phyloP scores from a whole-genome alignment of 257 asterid genomes.

The Nyctanthes arbortristis region DNA sequence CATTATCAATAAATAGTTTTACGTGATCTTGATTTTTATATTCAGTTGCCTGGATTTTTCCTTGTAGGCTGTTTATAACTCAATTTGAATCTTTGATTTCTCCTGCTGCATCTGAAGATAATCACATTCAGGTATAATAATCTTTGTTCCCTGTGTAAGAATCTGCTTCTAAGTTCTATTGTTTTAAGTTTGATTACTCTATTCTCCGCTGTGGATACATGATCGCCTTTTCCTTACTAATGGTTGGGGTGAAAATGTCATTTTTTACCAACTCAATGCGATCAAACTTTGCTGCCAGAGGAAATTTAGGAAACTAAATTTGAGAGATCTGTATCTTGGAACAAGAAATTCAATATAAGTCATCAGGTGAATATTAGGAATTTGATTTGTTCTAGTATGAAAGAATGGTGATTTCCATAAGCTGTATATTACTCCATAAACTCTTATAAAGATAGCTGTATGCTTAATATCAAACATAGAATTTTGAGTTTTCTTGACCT shows the following conservation, averaged over 20 bases:
- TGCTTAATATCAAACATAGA: constrained; percentile 9
- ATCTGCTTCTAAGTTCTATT: constrained; percentile 5
- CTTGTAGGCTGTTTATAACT: constrained; percentile 68
- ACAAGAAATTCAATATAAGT: constrained; percentile 23
- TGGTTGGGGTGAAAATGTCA: constrained; percentile 30
- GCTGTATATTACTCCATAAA: constrained; percentile 11
- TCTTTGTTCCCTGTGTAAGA: constrained; percentile 26
- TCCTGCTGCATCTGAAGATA: constrained; percentile 56
- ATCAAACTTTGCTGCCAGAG: constrained; percentile 30
- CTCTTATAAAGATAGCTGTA: constrained; percentile 15
- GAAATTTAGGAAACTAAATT: constrained; percentile 31
- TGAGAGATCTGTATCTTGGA: constrained; percentile 24
- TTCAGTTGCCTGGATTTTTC: constrained; percentile 19
- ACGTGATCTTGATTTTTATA: constrained; percentile 5
- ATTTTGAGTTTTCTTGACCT: no score
- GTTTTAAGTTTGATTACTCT: neutral
- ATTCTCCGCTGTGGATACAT: constrained; percentile 11
- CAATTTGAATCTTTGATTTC: constrained; percentile 51
- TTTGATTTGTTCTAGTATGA: constrained; percentile 18
- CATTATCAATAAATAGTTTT: constrained; percentile 4
- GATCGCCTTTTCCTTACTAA: constrained; percentile 14
- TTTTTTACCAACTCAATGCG: constrained; percentile 31
- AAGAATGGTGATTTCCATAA: neutral
- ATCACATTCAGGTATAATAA: constrained; percentile 57
- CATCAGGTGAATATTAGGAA: constrained; percentile 32